These are phyloP conservation scores for Mortierella claussenii DNA, from an alignment of 192 early-diverging fungal species.

Conservation along the genomic window DNA sequence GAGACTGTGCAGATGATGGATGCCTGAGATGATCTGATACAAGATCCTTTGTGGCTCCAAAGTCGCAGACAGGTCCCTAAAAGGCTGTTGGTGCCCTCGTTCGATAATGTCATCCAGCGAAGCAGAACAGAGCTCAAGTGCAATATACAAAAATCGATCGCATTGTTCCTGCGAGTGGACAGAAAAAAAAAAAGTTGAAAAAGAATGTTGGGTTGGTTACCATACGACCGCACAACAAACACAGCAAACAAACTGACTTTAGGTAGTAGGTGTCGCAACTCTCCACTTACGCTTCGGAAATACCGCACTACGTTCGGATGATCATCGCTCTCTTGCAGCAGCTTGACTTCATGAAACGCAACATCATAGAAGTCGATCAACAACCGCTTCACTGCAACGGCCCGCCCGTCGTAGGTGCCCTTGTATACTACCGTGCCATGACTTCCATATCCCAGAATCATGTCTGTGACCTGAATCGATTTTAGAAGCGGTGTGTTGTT, in stretches of 20 bases:
- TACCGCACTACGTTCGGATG: conserved; percentile 98
- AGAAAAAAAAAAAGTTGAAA: neutral
- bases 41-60: conserved; percentile 77
- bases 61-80: conserved; percentile 57
- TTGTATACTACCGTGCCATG: conserved; percentile 98
- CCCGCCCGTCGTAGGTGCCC: conserved; percentile 90
- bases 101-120: conserved; percentile 91
- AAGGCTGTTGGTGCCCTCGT: conserved; percentile 56
- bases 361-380: conserved; percentile 97
- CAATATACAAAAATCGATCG: conserved; percentile 96
- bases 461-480: conserved; percentile 69
- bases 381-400: conserved; percentile 94
- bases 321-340: conserved; percentile 92
- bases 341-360: conserved; percentile 91
- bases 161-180: conserved; percentile 70
- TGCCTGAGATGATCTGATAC: conserved; percentile 85
- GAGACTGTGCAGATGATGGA: conserved; percentile 89
- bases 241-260: too few species aligned
- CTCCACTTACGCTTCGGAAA: conserved; percentile 76
- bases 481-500: conserved; percentile 54
- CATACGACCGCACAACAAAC: too few species aligned
- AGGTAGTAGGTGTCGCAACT: too few species aligned
- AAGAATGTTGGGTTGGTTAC: neutral
- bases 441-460: conserved; percentile 87
- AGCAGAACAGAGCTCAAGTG: conserved; percentile 92